A percentile compares a stretch with the other conserved stretches of the same genome.
Evolutionary conservation across 2,329 filamentous ascomycete species (phyloP).

Genomic region (Fusarium sarcochroum): DNA sequence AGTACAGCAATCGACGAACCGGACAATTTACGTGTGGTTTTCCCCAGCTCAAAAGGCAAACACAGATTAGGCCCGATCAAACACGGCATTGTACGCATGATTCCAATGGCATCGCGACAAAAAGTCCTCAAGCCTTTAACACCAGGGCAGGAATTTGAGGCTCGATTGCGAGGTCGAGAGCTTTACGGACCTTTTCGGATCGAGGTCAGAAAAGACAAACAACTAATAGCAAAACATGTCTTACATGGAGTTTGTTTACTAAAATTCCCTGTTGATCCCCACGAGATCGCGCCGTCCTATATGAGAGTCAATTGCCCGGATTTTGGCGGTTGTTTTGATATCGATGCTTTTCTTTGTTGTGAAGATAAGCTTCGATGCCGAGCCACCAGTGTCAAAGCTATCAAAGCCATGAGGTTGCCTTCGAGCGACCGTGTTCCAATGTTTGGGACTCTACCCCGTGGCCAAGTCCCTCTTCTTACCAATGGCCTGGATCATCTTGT

Average conservation of each 20-base stretch:
- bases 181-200: neutral
- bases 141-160: neutral
- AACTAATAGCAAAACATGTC: neutral
- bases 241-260: neutral
- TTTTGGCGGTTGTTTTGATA: constrained; percentile 6
- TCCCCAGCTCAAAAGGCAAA: neutral
- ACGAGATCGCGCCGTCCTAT: neutral
- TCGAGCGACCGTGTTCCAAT: neutral
- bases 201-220: neutral
- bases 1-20: neutral
- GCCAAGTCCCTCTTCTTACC: neutral
- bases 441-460: neutral
- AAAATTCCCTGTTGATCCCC: neutral
- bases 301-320: constrained; percentile 6
- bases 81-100: constrained; percentile 20
- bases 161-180: neutral
- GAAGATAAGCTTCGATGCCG: constrained; percentile 20
- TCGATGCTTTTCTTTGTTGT: constrained; percentile 3
- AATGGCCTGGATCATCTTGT: neutral
- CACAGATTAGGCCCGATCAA: constrained; percentile 8
- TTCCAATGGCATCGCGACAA: neutral
- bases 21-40: neutral
- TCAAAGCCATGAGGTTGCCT: neutral
- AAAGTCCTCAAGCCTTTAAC: neutral
- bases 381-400: constrained; percentile 11